Percentiles rank a stretch among this genome's conserved stretches.
phyloP scores from a whole-genome alignment of 2,329 filamentous ascomycete species.

The Aspergillus latus region DNA sequence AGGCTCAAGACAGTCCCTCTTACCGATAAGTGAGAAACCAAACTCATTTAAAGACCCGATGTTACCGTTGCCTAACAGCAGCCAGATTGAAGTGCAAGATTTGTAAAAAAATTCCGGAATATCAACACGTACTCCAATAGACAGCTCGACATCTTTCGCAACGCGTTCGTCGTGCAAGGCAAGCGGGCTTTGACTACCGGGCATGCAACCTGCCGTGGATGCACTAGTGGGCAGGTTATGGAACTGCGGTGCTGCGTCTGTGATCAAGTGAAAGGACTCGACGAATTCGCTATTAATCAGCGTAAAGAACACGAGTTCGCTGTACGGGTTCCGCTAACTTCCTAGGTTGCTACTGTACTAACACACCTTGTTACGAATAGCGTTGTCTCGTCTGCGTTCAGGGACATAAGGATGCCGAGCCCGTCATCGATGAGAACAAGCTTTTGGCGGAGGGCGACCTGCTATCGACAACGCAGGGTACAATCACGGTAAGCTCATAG shows the following conservation, averaged over 20 bases:
- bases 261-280: constrained; percentile 46
- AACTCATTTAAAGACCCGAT: background rate
- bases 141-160: constrained; percentile 42
- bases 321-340: constrained; percentile 36
- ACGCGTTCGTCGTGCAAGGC: constrained; percentile 24
- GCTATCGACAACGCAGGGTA: constrained; percentile 8
- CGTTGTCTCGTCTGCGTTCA: constrained; percentile 45
- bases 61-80: constrained; percentile 3
- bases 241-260: constrained; percentile 54
- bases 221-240: constrained; percentile 43
- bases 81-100: constrained; percentile 48
- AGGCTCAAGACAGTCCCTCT: constrained; percentile 30
- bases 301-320: constrained; percentile 47
- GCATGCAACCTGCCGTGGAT: constrained; percentile 45
- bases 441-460: constrained; percentile 21
- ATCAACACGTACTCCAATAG: constrained; percentile 48
- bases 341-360: background rate
- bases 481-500: constrained; percentile 11
- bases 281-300: constrained; percentile 53
- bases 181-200: constrained; percentile 18
- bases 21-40: constrained; percentile 33
- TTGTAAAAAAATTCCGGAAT: constrained; percentile 45
- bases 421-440: constrained; percentile 34
- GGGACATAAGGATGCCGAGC: constrained; percentile 33
- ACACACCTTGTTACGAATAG: constrained; percentile 26